phyloP scores from a whole-genome alignment of 75 land plant species.

The Sequoiadendron giganteum region DNA sequence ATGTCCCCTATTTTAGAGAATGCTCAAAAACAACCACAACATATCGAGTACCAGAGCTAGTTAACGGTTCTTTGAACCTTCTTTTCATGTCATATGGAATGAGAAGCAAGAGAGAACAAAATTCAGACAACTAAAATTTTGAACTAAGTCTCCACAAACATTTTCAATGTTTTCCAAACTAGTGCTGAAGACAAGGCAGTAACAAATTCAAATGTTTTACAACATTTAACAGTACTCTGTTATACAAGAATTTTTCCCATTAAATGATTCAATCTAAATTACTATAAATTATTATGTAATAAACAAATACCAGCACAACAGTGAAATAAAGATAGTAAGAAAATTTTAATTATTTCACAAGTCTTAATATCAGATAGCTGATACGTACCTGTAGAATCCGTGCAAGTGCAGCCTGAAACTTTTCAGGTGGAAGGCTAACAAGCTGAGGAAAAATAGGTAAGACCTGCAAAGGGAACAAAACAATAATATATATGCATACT shows the following conservation, averaged over 20 bases:
- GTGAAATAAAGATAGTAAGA: not conserved
- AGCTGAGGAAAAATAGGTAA: constrained; percentile 69
- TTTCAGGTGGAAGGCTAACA: constrained; percentile 74
- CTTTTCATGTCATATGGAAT: not conserved
- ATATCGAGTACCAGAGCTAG: not conserved
- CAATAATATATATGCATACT: not conserved
- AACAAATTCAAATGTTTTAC: not conserved
- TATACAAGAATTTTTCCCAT: not conserved
- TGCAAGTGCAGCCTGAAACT: constrained; percentile 80
- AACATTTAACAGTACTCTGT: not conserved
- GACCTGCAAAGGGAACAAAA: constrained; percentile 41
- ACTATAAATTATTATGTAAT: not conserved
- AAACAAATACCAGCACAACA: not conserved
- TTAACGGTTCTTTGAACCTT: not conserved
- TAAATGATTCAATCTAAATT: not conserved
- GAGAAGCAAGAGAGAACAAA: not conserved
- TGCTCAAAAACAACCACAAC: not conserved
- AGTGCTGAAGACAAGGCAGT: not conserved
- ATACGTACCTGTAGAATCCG: constrained; percentile 64
- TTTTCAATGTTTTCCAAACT: not conserved
- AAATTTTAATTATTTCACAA: not conserved
- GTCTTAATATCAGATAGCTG: not conserved
- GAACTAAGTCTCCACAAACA: not conserved
- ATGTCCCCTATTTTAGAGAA: no score
- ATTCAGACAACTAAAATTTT: not conserved